Evolutionary conservation across 164 flowering plant species (phyloP).

Genomic region (Vitis riparia): DNA sequence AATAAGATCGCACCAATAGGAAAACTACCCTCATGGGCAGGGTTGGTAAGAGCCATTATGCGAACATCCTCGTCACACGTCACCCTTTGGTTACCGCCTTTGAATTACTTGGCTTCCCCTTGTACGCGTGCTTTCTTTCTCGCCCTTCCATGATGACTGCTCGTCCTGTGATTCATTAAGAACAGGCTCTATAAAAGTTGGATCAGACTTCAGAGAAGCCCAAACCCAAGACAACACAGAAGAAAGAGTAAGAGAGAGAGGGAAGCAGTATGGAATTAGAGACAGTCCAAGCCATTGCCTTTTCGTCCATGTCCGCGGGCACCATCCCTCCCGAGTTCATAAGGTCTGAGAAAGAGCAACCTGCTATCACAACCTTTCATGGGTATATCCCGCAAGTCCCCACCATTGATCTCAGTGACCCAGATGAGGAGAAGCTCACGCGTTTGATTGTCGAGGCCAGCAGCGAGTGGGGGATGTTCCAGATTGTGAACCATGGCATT

Average conservation of each 20-base stretch:
- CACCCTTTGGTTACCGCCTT: no score
- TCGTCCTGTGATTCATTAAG: no score
- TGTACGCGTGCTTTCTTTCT: no score
- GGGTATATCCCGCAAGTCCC: conserved; percentile 49
- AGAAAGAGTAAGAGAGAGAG: conserved; percentile 36
- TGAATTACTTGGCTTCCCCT: no score
- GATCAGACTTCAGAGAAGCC: not conserved
- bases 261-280: conserved; percentile 30
- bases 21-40: no score
- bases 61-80: no score
- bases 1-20: no score
- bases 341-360: conserved; percentile 33
- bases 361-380: conserved; percentile 29
- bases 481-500: conserved; percentile 67
- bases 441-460: conserved; percentile 41
- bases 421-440: conserved; percentile 32
- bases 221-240: not conserved
- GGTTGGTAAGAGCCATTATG: no score
- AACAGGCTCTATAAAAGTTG: no score
- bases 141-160: no score
- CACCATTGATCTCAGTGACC: conserved; percentile 37
- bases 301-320: conserved; percentile 7
- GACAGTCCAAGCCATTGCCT: conserved; percentile 29
- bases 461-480: conserved; percentile 66
- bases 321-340: conserved; percentile 36